phyloP scores from a whole-genome alignment of 2,329 filamentous ascomycete species.

The Beauveria bassiana region DNA sequence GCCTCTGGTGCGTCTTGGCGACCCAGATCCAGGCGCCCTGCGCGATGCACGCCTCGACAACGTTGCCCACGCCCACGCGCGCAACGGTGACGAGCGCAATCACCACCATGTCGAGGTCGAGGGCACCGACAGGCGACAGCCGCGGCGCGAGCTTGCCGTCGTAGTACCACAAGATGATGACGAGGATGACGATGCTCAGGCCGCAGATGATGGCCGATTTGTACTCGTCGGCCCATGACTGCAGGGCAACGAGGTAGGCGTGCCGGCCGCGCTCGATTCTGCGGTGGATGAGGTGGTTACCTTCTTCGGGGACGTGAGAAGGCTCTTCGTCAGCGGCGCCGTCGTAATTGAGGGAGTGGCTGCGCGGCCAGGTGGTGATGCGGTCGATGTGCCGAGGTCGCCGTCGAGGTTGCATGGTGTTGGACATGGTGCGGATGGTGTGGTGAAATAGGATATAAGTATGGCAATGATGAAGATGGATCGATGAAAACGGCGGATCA shows the following conservation, averaged over 20 bases:
- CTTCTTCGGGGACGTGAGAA: neutral
- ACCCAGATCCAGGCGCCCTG: conserved; percentile 35
- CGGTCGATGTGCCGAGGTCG: neutral
- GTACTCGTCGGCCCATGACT: conserved; percentile 31
- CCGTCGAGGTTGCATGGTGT: neutral
- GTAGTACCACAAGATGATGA: conserved; percentile 22
- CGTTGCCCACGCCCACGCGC: conserved; percentile 26
- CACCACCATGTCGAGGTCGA: conserved; percentile 28
- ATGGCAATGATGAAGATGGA: neutral
- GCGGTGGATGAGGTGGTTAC: neutral
- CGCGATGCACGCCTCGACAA: conserved; percentile 28
- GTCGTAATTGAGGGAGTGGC: neutral
- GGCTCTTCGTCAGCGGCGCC: conserved; percentile 8
- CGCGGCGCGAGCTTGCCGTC: conserved; percentile 24
- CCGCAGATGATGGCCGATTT: conserved; percentile 24
- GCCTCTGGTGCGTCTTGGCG: conserved; percentile 24
- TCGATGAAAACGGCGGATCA: too few species aligned
- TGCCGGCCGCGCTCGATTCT: conserved; percentile 9
- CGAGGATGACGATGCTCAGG: conserved; percentile 20
- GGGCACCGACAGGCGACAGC: conserved; percentile 15
- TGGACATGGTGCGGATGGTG: neutral
- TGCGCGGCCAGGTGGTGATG: neutral
- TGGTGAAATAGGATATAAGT: neutral
- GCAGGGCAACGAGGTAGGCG: conserved; percentile 19
- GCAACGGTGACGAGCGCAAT: conserved; percentile 31